Evolutionary conservation across 1,284 basidiomycete species (phyloP).

Genomic region (Marasmius oreades): DNA sequence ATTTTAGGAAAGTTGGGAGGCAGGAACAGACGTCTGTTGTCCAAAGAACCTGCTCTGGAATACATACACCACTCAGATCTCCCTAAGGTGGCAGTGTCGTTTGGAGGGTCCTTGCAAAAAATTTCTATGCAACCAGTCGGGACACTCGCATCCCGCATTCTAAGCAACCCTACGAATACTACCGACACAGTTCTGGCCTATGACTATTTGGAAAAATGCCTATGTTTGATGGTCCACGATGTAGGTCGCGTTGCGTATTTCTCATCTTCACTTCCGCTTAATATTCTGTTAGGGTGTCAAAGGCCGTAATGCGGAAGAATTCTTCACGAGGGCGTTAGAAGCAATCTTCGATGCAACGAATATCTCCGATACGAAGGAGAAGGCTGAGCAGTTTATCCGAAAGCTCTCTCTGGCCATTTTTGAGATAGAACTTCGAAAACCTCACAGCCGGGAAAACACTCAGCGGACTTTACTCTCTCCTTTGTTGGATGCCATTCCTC

Average conservation of each 20-base stretch:
- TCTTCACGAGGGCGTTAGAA: constrained; percentile 70
- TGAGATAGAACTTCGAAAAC: constrained; percentile 58
- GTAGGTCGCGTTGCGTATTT: constrained; percentile 35
- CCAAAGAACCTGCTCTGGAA: constrained; percentile 76
- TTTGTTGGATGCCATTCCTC: constrained; percentile 76
- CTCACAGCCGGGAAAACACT: constrained; percentile 48
- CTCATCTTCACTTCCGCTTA: neutral
- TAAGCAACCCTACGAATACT: constrained; percentile 53
- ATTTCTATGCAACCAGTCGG: constrained; percentile 75
- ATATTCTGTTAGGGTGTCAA: constrained; percentile 54
- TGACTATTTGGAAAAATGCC: constrained; percentile 72
- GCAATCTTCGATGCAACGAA: constrained; percentile 81
- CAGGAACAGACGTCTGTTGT: constrained; percentile 85
- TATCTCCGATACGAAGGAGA: constrained; percentile 63
- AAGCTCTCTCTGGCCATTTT: constrained; percentile 72
- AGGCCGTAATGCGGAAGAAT: constrained; percentile 72
- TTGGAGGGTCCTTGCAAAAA: constrained; percentile 66
- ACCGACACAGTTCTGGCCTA: constrained; percentile 76
- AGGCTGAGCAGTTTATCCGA: constrained; percentile 66
- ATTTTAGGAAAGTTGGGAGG: constrained; percentile 98
- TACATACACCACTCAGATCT: constrained; percentile 71
- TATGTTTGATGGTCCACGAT: constrained; percentile 74
- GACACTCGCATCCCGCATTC: constrained; percentile 65
- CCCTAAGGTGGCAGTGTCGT: constrained; percentile 70
- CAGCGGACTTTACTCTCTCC: constrained; percentile 63